Conservation (phyloP, 1,139 yeast genomes). For the Diutina scorzettiae region DNA sequence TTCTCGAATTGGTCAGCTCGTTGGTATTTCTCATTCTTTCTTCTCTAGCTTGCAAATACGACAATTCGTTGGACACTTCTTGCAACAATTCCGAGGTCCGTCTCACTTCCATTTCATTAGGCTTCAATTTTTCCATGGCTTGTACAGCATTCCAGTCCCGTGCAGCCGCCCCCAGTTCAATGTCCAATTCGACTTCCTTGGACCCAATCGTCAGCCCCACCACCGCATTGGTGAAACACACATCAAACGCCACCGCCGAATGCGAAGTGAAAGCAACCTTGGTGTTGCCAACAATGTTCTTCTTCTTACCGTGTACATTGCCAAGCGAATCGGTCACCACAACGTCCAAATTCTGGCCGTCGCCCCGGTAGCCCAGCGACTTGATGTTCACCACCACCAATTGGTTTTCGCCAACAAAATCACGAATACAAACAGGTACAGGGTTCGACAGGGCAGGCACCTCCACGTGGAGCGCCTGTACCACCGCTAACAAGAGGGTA, state of each 20-base stretch:
- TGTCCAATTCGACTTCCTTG: slow-evolving; percentile 75
- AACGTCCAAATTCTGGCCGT: slow-evolving; percentile 69
- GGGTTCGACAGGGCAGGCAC: slow-evolving; percentile 25
- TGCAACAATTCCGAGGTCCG: slow-evolving; percentile 73
- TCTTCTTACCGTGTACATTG: slow-evolving; percentile 56
- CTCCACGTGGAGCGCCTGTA: slow-evolving; percentile 27
- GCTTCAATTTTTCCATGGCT: slow-evolving; percentile 85
- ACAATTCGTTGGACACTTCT: slow-evolving; percentile 68
- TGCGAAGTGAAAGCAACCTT: slow-evolving; percentile 78
- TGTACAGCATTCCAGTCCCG: slow-evolving; percentile 96
- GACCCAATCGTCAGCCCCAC: slow-evolving; percentile 19
- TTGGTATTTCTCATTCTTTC: slow-evolving; percentile 91
- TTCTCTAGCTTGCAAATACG: slow-evolving; percentile 78
- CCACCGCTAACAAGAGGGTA: slow-evolving; percentile 13
- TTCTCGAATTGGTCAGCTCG: slow-evolving; percentile 83
- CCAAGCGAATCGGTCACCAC: slow-evolving; percentile 55
- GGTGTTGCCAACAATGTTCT: slow-evolving; percentile 51
- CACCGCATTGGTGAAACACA: slow-evolving; percentile 69
- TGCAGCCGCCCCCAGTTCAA: slow-evolving; percentile 93
- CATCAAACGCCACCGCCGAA: slow-evolving; percentile 74
- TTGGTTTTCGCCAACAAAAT: slow-evolving; percentile 74
- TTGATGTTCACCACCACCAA: slow-evolving; percentile 73
- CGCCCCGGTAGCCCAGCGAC: slow-evolving; percentile 64
- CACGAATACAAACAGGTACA: slow-evolving; percentile 63
- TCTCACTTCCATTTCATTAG: slow-evolving; percentile 81